Conservation (phyloP, 305 asterid species). For the Stenogyne calaminthoides region DNA sequence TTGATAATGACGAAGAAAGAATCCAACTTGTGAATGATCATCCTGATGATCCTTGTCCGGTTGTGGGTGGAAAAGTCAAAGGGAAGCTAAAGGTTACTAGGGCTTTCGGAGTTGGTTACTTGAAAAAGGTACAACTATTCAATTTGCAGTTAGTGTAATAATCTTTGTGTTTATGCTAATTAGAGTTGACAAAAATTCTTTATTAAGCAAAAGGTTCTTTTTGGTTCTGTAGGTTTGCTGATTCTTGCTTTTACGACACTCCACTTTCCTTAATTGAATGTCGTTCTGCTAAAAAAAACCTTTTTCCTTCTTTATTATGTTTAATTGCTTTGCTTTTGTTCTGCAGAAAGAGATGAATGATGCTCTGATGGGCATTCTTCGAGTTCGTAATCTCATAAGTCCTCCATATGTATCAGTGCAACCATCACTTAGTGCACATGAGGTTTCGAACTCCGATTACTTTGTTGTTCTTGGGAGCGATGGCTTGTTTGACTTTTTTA, state of each 20-base stretch:
- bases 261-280: no score
- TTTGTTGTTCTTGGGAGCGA: slow-evolving; percentile 92
- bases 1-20: slow-evolving; percentile 77
- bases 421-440: slow-evolving; percentile 68
- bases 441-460: slow-evolving; percentile 69
- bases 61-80: slow-evolving; percentile 74
- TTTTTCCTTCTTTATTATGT: not conserved
- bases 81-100: slow-evolving; percentile 91
- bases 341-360: slow-evolving; percentile 83
- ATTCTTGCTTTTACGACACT: no score
- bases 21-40: slow-evolving; percentile 62
- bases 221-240: no score
- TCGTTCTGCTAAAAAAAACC: no score
- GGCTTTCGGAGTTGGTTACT: slow-evolving; percentile 96
- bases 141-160: not conserved
- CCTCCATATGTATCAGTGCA: slow-evolving; percentile 81
- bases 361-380: slow-evolving; percentile 92
- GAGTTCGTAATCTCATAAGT: slow-evolving; percentile 70
- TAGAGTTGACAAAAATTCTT: not conserved
- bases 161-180: not conserved
- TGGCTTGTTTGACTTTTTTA: slow-evolving; percentile 92
- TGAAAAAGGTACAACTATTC: slow-evolving; percentile 62
- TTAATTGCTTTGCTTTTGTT: slow-evolving; percentile 19
- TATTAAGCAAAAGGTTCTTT: no score
- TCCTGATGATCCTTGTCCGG: slow-evolving; percentile 64